Percentiles rank a stretch among this genome's conserved stretches.
Conservation (phyloP, 331 rosid genomes). For the Phaseolus coccineus region DNA sequence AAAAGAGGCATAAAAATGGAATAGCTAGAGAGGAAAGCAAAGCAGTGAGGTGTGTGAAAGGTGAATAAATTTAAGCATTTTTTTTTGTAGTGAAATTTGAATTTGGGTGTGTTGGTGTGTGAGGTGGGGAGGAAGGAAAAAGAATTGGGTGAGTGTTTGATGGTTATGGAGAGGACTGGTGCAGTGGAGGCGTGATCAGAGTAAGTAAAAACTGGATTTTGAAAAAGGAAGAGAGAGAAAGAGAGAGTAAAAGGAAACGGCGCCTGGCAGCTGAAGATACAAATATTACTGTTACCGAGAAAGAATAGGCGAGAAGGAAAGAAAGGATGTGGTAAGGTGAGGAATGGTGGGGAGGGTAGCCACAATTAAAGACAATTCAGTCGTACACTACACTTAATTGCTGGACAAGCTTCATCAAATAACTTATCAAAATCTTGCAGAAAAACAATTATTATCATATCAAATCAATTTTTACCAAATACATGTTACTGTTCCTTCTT, state of each 20-base stretch:
- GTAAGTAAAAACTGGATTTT: conserved; percentile 53
- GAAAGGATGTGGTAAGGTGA: conserved; percentile 28
- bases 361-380: conserved; percentile 46
- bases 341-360: conserved; percentile 41
- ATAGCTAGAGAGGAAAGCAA: not conserved
- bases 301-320: conserved; percentile 33
- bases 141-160: conserved; percentile 37
- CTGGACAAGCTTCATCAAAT: conserved; percentile 13
- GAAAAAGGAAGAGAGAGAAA: conserved; percentile 32
- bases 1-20: not conserved
- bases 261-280: conserved; percentile 60
- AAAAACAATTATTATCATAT: too few relatives aligned
- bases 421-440: not conserved
- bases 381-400: conserved; percentile 29
- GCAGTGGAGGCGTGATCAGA: conserved; percentile 48
- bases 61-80: conserved; percentile 30
- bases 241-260: conserved; percentile 56
- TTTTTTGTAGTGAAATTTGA: conserved; percentile 6
- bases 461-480: too few relatives aligned
- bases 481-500: too few relatives aligned
- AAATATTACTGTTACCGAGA: conserved; percentile 64
- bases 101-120: not conserved
- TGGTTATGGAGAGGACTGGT: conserved; percentile 39
- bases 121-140: not conserved
- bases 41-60: not conserved